Conservation (phyloP, 78 protist genomes). For the Protostelium mycophagum region DNA sequence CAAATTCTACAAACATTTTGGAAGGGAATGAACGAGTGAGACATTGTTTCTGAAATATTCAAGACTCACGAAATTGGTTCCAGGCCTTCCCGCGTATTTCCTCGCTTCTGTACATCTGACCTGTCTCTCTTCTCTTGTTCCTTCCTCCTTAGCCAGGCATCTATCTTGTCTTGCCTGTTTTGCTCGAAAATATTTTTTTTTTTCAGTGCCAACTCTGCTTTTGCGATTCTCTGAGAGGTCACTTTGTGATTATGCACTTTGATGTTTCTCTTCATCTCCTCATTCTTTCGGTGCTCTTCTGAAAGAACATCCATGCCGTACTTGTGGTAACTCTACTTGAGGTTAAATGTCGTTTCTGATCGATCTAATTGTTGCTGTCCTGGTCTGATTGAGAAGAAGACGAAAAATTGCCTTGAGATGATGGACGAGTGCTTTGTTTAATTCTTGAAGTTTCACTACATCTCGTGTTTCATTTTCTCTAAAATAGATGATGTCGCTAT, state of each 20-base stretch:
- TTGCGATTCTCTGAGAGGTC: not conserved
- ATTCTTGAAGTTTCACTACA: not conserved
- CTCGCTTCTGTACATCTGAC: not conserved
- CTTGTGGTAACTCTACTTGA: not conserved
- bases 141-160: not conserved
- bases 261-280: not conserved
- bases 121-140: not conserved
- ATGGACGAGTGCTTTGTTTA: not conserved
- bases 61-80: not conserved
- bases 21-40: too few species aligned
- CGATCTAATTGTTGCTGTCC: too few species aligned
- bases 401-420: not conserved
- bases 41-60: too few species aligned
- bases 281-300: not conserved
- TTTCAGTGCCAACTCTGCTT: not conserved
- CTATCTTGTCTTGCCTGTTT: not conserved
- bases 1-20: too few species aligned
- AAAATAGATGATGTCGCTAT: not conserved
- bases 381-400: too few species aligned
- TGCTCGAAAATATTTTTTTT: not conserved
- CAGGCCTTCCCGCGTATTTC: not conserved
- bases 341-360: not conserved
- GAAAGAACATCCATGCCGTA: not conserved
- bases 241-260: not conserved
- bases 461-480: not conserved